A percentile compares a stretch with the other conserved stretches of the same genome.
Conservation (phyloP, 495 filamentous ascomycete species). For the Neurospora tetrasperma region DNA sequence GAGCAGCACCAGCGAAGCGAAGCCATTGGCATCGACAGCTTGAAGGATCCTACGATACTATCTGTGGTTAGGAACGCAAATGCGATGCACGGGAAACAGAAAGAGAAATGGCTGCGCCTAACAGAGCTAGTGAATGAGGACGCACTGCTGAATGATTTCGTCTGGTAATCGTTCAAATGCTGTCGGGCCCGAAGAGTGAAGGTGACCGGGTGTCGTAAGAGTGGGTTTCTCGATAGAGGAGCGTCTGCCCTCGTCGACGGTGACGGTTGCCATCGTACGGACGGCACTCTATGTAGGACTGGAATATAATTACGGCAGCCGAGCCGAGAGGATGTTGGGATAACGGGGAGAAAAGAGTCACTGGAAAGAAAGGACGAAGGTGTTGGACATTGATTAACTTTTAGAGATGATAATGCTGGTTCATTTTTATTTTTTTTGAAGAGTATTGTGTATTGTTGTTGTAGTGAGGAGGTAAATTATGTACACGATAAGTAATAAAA, state of each 20-base stretch:
- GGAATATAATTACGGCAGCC: slow-evolving; percentile 8
- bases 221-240: slow-evolving; percentile 25
- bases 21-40: slow-evolving; percentile 62
- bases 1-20: slow-evolving; percentile 73
- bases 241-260: slow-evolving; percentile 14
- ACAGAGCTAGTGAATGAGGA: slow-evolving; percentile 2
- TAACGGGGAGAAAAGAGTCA: not conserved
- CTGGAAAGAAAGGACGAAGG: not conserved
- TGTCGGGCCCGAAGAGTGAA: slow-evolving; percentile 5
- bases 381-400: not conserved
- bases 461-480: not conserved
- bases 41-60: slow-evolving; percentile 55
- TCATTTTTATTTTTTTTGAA: not conserved
- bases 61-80: slow-evolving; percentile 6
- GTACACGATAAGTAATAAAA: not conserved
- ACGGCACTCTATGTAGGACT: not conserved
- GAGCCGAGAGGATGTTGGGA: not conserved
- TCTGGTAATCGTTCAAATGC: slow-evolving; percentile 38
- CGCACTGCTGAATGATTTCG: slow-evolving; percentile 43
- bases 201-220: slow-evolving; percentile 9
- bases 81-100: not conserved
- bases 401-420: not conserved
- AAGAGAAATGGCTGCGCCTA: not conserved
- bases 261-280: slow-evolving; percentile 16
- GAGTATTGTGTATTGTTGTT: not conserved